Evolutionary conservation across 768 basidiomycete genomes (phyloP), one percentile per base, ranked within the genome.

Genomic region (Tricholoma saponaceum): DNA sequence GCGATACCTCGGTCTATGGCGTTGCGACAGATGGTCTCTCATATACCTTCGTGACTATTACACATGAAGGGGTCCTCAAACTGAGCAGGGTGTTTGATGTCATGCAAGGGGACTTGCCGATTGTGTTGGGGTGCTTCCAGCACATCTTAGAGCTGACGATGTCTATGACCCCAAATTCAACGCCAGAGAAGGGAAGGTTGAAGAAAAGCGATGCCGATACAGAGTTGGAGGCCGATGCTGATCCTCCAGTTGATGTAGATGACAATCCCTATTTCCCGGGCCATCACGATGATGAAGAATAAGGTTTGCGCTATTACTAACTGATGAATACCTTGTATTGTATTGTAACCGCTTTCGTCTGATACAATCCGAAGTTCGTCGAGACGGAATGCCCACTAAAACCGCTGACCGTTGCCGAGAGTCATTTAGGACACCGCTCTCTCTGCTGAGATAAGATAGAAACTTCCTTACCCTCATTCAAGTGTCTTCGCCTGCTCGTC

Each of bases 1-100:
- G 51, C 20, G 41, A 62, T 62, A 46, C 58, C 25, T 59, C 63
- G 14, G 58, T 64, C 58, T 62, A 62, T 57, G 62, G 62, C 50
- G 49, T 61, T 33, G 57, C 58, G 20, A 55, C 60, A 22, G 61
- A 64, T 51, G 63, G 63, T 44, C 56, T 56, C 50, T 7, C 12
- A 18, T 64, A 52, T 56, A 37, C 43, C 58, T 64, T 64, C 41
- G 41, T 62, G 18, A 64, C 50, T 20, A 64, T 64, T 47, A 52
- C 61, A 39, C 62, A 64, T 35, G 58, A 58, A 28, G 62, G 62
- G 25, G 52, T 52, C 39, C 30, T 63, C 33, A 55, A 49, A 37
- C 25, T n/a, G 26, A 62, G 62, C 62, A 62, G 16, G 26, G 37
- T 6, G 47, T 64, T 62, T 49, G 30, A 64, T 55, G 25, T 62